These are phyloP conservation scores for Teunomyces aglyptinius DNA, from an alignment of 805 yeast species.

Conservation along the genomic window DNA sequence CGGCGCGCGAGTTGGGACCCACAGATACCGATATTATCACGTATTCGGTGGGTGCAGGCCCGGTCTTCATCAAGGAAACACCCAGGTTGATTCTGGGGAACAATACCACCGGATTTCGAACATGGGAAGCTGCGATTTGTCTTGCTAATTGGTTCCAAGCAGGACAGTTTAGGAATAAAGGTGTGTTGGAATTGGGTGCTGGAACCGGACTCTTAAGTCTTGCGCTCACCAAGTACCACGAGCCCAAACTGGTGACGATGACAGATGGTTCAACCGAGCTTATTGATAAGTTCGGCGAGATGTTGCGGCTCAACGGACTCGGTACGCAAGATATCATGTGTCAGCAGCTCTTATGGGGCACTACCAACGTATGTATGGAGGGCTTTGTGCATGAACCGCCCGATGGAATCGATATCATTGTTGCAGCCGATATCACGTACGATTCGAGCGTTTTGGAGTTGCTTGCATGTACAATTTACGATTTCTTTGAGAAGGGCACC, in stretches of 20 bases:
- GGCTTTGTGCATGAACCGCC: constrained; percentile 36
- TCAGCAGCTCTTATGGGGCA: constrained; percentile 59
- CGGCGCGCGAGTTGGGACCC: constrained; percentile 30
- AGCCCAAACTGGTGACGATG: constrained; percentile 32
- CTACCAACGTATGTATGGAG: constrained; percentile 27
- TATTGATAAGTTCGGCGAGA: constrained; percentile 45
- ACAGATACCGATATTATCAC: constrained; percentile 37
- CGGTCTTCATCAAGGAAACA: constrained; percentile 48
- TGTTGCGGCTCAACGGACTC: constrained; percentile 44
- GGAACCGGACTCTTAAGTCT: constrained; percentile 85
- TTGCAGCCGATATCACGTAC: constrained; percentile 90
- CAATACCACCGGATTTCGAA: constrained; percentile 87
- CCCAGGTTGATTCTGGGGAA: constrained; percentile 64
- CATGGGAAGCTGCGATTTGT: constrained; percentile 90
- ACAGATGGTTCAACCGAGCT: constrained; percentile 70
- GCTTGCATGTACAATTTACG: constrained; percentile 50
- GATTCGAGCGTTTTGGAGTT: constrained; percentile 60
- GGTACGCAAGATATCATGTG: constrained; percentile 10
- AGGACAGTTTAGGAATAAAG: constrained; percentile 9
- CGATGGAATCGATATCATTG: constrained; percentile 44
- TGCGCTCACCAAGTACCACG: constrained; percentile 30
- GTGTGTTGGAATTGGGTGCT: constrained; percentile 73
- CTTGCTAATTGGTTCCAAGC: constrained; percentile 50
- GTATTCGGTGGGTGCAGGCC: constrained; percentile 29
- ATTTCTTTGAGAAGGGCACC: constrained; percentile 27